Evolutionary conservation across 2,329 filamentous ascomycete species (phyloP), one percentile per base, ranked within the genome.

Genomic region (Arthroderma uncinatum): DNA sequence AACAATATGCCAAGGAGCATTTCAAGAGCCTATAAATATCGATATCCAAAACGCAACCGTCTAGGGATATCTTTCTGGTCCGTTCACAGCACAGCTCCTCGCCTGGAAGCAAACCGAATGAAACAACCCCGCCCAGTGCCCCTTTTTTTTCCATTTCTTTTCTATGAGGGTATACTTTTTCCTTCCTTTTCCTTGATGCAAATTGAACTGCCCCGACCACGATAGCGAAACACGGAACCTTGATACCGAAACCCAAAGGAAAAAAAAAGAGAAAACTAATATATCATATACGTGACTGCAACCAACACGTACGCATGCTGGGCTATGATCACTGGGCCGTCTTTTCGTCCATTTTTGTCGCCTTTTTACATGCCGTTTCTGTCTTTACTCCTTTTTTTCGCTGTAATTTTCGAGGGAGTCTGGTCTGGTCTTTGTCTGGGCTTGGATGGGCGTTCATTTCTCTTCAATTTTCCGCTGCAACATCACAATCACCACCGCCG

Each of bases 1-100:
- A 90, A 69, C 91, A 96, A 73, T 96, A 95, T 71, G 92, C 92
- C 58, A 96, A 95, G 73, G 92, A 97, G 72, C 88, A 97, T 73
- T 95, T 95, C 69, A 76, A 75, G 63, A 73, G 73, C 60, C 62
- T 70, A 56, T 74, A 64, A 60, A 53, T 4, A 52, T 42, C 34
- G 23, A 34, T 25, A 30, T 33, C 23, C n/a, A 53, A 34, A 14
- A 33, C 7, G 10, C 23, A 25, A 33, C 36, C 40, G 47, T 34
- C 25, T 50, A 14, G 47, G 34, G 21, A 47, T 47, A 55, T 23
- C 16, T 56, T 57, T 53, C 42, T 59, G 58, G 34, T 14, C 34
- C 10, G 47, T 50, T 37, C 23, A 23, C 52, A 23, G 21, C 40
- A 47, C 19, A 28, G 23, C 21, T 47, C 19, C 40, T 25, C 8